These are phyloP conservation scores for Talaromyces wortmannii DNA, from an alignment of 495 filamentous ascomycete species.

Conservation along the genomic window DNA sequence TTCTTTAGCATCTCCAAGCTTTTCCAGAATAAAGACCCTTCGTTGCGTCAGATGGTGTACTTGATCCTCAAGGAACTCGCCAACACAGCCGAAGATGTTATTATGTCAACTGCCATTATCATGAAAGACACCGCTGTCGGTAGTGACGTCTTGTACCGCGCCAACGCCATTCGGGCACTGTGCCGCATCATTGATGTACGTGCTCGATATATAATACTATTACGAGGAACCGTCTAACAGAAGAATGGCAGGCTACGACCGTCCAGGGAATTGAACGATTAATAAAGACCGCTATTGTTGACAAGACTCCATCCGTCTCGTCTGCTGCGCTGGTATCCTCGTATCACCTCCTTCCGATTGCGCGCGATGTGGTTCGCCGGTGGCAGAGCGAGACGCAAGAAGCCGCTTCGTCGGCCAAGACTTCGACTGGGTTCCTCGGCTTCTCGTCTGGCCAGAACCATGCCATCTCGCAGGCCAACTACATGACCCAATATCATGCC, in stretches of 20 bases:
- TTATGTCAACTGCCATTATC: constrained; percentile 98
- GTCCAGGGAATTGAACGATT: constrained; percentile 97
- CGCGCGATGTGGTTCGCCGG: constrained; percentile 88
- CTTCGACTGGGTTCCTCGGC: constrained; percentile 81
- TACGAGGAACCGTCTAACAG: constrained; percentile 1
- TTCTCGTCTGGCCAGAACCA: constrained; percentile 67
- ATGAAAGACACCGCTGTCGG: constrained; percentile 99
- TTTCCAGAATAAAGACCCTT: constrained; percentile 99
- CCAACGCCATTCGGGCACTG: constrained; percentile 93
- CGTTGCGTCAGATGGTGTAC: constrained; percentile 98
- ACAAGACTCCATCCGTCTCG: constrained; percentile 97
- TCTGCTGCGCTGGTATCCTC: constrained; percentile 96
- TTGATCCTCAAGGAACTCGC: constrained; percentile 95
- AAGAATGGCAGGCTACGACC: constrained; percentile 66
- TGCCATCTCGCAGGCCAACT: constrained; percentile 65
- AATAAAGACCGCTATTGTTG: constrained; percentile 98
- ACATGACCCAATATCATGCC: constrained; percentile 97
- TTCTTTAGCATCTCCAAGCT: constrained; percentile 99
- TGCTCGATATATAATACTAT: background rate
- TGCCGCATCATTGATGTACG: constrained; percentile 95
- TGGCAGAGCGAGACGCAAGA: constrained; percentile 99
- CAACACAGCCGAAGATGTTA: constrained; percentile 95
- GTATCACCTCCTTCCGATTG: constrained; percentile 95
- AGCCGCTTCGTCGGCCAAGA: constrained; percentile 84
- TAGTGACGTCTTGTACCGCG: constrained; percentile 89